A percentile compares a stretch with the other conserved stretches of the same genome.
Evolutionary conservation across 495 filamentous ascomycete species (phyloP).

Genomic region (Chaetomium tenue): DNA sequence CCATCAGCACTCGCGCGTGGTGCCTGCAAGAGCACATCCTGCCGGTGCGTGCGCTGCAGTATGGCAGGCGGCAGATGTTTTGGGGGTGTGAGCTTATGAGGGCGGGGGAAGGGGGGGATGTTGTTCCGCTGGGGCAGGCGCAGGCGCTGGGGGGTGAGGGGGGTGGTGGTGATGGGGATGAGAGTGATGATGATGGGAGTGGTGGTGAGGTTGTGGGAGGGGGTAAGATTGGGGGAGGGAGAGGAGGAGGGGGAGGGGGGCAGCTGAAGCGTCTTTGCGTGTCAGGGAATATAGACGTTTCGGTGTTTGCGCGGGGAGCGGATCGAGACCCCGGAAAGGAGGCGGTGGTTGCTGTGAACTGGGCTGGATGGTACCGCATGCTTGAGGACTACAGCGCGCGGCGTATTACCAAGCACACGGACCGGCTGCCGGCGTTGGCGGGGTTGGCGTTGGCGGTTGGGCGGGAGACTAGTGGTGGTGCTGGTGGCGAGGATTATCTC

Average conservation of each 20-base stretch:
- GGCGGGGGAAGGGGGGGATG: conserved; percentile 28
- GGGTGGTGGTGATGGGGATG: no score
- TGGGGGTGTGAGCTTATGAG: conserved; percentile 35
- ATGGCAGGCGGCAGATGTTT: conserved; percentile 27
- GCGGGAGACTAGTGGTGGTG: neutral
- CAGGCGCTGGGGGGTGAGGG: no score
- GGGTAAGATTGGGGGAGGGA: no score
- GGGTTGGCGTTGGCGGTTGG: conserved; percentile 31
- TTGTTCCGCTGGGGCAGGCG: conserved; percentile 11
- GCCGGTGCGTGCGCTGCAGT: conserved; percentile 31
- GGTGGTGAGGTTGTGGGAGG: no score
- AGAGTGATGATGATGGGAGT: neutral
- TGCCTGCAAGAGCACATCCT: conserved; percentile 40
- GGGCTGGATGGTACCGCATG: conserved; percentile 31
- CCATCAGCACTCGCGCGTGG: conserved; percentile 38
- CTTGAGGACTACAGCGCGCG: conserved; percentile 32
- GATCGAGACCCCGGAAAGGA: neutral
- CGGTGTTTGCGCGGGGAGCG: conserved; percentile 18
- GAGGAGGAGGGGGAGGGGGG: conserved; percentile 15
- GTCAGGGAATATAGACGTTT: conserved; percentile 13
- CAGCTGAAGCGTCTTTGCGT: conserved; percentile 20
- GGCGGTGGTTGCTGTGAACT: conserved; percentile 6
- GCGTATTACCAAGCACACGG: conserved; percentile 33
- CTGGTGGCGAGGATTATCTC: conserved; percentile 21
- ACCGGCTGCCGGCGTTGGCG: conserved; percentile 38